A percentile compares a stretch with the other conserved stretches of the same genome.
These are phyloP conservation scores for Sarocladium oryzae DNA, from an alignment of 2,329 filamentous ascomycete genomes.

Conservation along the genomic window DNA sequence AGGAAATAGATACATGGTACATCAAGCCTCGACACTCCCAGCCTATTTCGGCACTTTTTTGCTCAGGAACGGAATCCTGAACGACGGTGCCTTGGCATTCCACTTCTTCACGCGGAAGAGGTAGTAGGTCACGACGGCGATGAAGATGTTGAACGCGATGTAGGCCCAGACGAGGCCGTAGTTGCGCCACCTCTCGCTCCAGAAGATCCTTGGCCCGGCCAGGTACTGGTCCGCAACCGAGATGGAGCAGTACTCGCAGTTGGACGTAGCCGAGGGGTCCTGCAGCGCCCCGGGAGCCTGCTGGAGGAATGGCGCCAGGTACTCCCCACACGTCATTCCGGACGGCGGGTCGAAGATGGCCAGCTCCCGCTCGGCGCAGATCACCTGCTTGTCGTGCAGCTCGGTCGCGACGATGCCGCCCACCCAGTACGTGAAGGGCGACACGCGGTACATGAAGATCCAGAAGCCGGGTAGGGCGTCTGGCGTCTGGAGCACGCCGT, in stretches of 20 bases:
- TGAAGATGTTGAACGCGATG: constrained; percentile 55
- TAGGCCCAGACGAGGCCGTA: constrained; percentile 65
- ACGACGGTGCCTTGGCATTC: constrained; percentile 11
- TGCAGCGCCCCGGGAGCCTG: constrained; percentile 51
- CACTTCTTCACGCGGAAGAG: constrained; percentile 46
- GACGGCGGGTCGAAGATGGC: constrained; percentile 58
- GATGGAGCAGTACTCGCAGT: constrained; percentile 63
- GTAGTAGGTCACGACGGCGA: constrained; percentile 57
- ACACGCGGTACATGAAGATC: constrained; percentile 67
- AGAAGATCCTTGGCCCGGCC: constrained; percentile 38
- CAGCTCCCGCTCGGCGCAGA: constrained; percentile 49
- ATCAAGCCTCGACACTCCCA: no score
- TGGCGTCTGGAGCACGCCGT: constrained; percentile 56
- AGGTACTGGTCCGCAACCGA: constrained; percentile 56
- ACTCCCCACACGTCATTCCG: constrained; percentile 56
- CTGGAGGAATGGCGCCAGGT: constrained; percentile 51
- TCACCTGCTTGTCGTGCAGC: constrained; percentile 47
- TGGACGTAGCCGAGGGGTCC: constrained; percentile 47
- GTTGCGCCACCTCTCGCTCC: constrained; percentile 57
- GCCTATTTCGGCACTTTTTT: neutral
- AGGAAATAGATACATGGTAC: no score
- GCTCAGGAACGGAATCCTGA: constrained; percentile 11
- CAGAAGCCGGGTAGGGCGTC: constrained; percentile 61
- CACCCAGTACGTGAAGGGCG: constrained; percentile 64
- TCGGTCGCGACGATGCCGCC: constrained; percentile 61